These are phyloP conservation scores for Hibiscus tridactylites DNA, from an alignment of 345 rosid species.

Conservation along the genomic window DNA sequence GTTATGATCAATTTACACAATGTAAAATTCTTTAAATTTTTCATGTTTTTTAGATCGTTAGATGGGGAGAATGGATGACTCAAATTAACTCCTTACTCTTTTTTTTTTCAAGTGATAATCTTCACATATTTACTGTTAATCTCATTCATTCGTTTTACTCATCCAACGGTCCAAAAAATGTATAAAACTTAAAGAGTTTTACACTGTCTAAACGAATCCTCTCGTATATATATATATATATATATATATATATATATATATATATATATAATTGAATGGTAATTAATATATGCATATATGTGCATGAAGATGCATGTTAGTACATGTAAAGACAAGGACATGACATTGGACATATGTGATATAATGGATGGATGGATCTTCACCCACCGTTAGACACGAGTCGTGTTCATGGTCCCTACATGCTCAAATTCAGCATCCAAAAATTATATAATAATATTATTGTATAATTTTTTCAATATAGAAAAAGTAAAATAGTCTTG, in stretches of 20 bases:
- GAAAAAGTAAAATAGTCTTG: neutral
- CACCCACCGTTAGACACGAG: conserved; percentile 31
- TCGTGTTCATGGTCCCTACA: conserved; percentile 22
- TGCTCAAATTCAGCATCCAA: conserved; percentile 4
- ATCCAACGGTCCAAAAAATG: too few species aligned
- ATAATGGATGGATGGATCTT: conserved; percentile 19
- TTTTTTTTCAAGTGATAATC: too few species aligned
- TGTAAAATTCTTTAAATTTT: too few species aligned
- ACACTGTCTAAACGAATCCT: too few species aligned
- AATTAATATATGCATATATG: neutral
- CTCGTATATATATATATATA: too few species aligned
- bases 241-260: neutral
- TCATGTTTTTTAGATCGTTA: too few species aligned
- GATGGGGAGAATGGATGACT: too few species aligned
- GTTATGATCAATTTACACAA: too few species aligned
- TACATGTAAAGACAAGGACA: conserved; percentile 32
- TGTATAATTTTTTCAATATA: neutral
- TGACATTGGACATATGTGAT: conserved; percentile 23
- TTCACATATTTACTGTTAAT: too few species aligned
- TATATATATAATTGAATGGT: neutral
- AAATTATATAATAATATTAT: neutral
- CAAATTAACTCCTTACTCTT: too few species aligned
- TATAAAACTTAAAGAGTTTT: too few species aligned
- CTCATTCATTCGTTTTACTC: too few species aligned
- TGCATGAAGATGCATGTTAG: conserved; percentile 20